Base-by-base conservation (phyloP, 345 rosid species). In the Populus deltoides region DNA sequence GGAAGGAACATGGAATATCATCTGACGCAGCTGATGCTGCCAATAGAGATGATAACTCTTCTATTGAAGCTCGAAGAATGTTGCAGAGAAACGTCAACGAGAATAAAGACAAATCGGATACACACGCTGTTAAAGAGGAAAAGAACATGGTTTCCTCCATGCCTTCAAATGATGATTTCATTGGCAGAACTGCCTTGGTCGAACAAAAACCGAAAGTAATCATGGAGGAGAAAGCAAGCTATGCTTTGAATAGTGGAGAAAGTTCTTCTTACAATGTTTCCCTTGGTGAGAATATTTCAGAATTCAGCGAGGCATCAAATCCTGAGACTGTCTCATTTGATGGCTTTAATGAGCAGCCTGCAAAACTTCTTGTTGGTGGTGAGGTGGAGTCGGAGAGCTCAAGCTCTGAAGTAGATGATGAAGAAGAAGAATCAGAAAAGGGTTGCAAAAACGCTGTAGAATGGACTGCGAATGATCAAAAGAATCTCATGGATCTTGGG, bases 401-500 rank as follows among this genome's bases (percentile, higher is more conserved):
- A 49, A 82, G 79, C 74, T 81, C 83, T 20, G 90, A 80, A 33
- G 88, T 81, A 71, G 90, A 72, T 13, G 88, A 85, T 0, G 88
- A 81, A 7, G 90, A 81, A 22, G 85, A 83, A 31, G 90, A 84
- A 77, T 74, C 70, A 0, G 85, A 74, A 38, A 83, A 73, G 61
- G 81, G 78, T 24, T 47, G 81, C 63, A 84, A 80, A 35, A 80
- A 84, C 73, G 94, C 88, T 0, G 87, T 89, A 27, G 90, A 86
- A 80, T 93, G 97, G 98, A 93, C 88, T 3, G 93, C 87, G 71
- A 90, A 90, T 81, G 97, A 93, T 81, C 94, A 91, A 79, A 89
- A 92, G 88, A 93, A 93, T 81, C 83, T 90, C 8, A 90, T 89
- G 93, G 97, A 96, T 79, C 92, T 93, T 8, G 98, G 99, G 35